phyloP scores from a whole-genome alignment of 2,329 filamentous ascomycete species.

The Ilyonectria mors-panacis region DNA sequence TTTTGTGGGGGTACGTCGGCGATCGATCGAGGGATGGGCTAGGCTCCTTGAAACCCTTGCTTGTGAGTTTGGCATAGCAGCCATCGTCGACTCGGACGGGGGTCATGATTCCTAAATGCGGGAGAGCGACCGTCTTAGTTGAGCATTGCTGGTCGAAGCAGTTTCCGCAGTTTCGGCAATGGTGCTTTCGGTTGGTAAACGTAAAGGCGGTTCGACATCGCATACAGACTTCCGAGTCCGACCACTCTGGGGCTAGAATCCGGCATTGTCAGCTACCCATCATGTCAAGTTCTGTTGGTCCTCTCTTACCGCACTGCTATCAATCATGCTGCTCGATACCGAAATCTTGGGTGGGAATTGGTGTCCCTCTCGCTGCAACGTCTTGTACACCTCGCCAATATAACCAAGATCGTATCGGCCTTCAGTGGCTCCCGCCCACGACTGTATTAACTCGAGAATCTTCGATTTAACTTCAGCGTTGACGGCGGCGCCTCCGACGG shows the following conservation, averaged over 20 bases:
- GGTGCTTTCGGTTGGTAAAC: slow-evolving; percentile 98
- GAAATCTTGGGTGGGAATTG: slow-evolving; percentile 89
- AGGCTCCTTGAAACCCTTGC: slow-evolving; percentile 67
- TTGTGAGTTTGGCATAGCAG: slow-evolving; percentile 90
- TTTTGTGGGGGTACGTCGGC: slow-evolving; percentile 71
- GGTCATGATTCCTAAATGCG: slow-evolving; percentile 92
- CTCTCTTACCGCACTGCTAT: slow-evolving; percentile 89
- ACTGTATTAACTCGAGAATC: slow-evolving; percentile 93
- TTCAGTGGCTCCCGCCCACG: slow-evolving; percentile 92
- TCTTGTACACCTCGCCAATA: slow-evolving; percentile 88
- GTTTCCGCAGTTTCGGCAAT: slow-evolving; percentile 97
- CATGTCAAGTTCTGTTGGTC: background rate
- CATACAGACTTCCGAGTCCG: slow-evolving; percentile 98
- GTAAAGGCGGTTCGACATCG: slow-evolving; percentile 95
- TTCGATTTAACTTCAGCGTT: slow-evolving; percentile 90
- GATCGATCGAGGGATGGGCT: slow-evolving; percentile 65
- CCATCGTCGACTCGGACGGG: slow-evolving; percentile 96
- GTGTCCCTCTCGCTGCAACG: slow-evolving; percentile 87
- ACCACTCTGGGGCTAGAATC: slow-evolving; percentile 91
- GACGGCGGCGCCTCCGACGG: slow-evolving; percentile 79
- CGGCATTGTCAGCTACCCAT: slow-evolving; percentile 24
- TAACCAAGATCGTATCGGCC: slow-evolving; percentile 87
- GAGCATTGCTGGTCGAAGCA: slow-evolving; percentile 98
- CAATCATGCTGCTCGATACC: slow-evolving; percentile 96
- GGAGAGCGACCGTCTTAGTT: slow-evolving; percentile 87